Evolutionary conservation across 495 filamentous ascomycete genomes (phyloP).

Genomic region (Aspergillus asperescens): DNA sequence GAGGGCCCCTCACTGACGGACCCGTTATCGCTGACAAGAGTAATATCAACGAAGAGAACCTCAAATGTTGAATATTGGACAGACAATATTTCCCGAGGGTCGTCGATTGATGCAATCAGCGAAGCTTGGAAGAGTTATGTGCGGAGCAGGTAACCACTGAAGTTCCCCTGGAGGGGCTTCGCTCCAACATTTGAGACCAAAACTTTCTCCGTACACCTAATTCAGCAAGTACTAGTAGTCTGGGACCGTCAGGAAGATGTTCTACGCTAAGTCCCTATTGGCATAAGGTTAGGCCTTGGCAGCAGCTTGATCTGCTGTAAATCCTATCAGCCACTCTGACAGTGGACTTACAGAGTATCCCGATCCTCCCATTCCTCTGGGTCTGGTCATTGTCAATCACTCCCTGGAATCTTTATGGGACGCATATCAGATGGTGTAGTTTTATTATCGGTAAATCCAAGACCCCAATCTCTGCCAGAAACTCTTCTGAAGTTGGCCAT

Average conservation of each 20-base stretch:
- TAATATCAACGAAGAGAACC: conserved; percentile 19
- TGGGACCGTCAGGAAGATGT: neutral
- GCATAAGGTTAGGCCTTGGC: conserved; percentile 19
- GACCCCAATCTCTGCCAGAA: neutral
- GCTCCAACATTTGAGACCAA: neutral
- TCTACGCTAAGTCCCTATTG: conserved; percentile 1
- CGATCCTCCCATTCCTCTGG: conserved; percentile 16
- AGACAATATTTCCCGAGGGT: conserved; percentile 11
- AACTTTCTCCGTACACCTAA: neutral
- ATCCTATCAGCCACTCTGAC: conserved; percentile 1
- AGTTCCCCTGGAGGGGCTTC: neutral
- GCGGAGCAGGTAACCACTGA: neutral
- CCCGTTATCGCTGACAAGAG: conserved; percentile 22
- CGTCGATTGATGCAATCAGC: conserved; percentile 8
- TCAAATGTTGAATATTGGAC: conserved; percentile 31
- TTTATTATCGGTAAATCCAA: neutral
- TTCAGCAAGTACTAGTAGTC: neutral
- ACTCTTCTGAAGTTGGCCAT: neutral
- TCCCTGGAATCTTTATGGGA: neutral
- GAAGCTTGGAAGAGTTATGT: neutral
- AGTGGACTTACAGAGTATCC: no score
- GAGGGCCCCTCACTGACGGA: conserved; percentile 10
- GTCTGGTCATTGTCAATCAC: conserved; percentile 17
- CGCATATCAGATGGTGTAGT: neutral
- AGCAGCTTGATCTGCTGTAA: conserved; percentile 10